These are phyloP conservation scores for Lonicera japonica DNA, from an alignment of 129 eudicot species.

Conservation along the genomic window DNA sequence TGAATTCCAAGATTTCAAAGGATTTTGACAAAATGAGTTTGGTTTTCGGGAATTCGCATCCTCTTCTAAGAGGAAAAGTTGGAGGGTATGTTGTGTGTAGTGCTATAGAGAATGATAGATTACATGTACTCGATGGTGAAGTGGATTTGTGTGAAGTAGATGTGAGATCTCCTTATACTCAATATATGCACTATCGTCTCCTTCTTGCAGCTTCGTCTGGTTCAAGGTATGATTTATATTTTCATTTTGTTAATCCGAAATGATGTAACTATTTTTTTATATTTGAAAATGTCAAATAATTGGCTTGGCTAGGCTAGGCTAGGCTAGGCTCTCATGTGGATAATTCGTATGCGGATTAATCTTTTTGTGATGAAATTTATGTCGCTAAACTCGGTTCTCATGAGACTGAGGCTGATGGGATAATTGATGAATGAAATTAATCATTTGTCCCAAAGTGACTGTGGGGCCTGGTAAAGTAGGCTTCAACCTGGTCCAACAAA, in stretches of 20 bases:
- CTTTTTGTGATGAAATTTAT: too few relatives aligned
- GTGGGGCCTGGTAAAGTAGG: too few relatives aligned
- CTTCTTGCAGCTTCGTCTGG: constrained; percentile 44
- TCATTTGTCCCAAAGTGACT: too few relatives aligned
- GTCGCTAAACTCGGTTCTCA: too few relatives aligned
- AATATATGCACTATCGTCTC: constrained; percentile 40
- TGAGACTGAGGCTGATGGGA: too few relatives aligned
- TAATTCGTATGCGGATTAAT: too few relatives aligned
- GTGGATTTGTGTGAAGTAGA: constrained; percentile 40
- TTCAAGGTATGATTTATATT: constrained; percentile 29
- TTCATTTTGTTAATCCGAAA: background rate
- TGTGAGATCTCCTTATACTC: constrained; percentile 35
- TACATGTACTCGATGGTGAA: constrained; percentile 35
- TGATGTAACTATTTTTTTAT: background rate
- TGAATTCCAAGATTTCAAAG: too few relatives aligned
- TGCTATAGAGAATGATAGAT: constrained; percentile 29
- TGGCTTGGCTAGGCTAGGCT: too few relatives aligned
- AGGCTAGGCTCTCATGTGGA: too few relatives aligned
- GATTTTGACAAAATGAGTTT: constrained; percentile 9
- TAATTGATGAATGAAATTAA: too few relatives aligned
- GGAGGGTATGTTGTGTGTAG: constrained; percentile 28
- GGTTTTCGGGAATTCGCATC: constrained; percentile 14
- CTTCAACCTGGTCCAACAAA: too few relatives aligned
- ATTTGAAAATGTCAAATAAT: too few relatives aligned
- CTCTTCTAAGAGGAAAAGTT: constrained; percentile 30